Base-by-base conservation (phyloP, 257 asterid species). In the Salvia rosmarinus region DNA sequence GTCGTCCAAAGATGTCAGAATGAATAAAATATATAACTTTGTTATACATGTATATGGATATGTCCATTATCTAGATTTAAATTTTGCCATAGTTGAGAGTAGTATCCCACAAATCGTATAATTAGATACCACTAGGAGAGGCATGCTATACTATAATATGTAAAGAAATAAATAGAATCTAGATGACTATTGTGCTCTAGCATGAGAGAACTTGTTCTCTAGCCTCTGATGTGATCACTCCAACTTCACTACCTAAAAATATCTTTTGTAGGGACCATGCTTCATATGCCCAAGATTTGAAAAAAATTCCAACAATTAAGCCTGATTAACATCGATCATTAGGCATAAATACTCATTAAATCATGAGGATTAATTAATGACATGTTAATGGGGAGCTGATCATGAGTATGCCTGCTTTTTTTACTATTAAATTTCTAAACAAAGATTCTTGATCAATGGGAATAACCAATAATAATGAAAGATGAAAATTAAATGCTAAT, bases 231-330 rank as follows among this genome's bases (percentile, higher is more conserved):
- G 79, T 63, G 76, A 68, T 73, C 59, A 44, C 42, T 68, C 52
- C 70, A 79, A 56, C 61, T 75, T 58, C 78, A 43, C 61, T n/a
- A 79, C 73, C 79, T 64, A 74, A 69, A 72, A 17, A n/a, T 56
- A 64, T 71, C 52, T 64, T 57, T 64, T 17, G 56, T 64, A 44
- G 77, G 83, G 80, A 50, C 83, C 77, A 78, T 78, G 51, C 20
- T 55, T 75, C 80, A 65, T 78, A 70, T 75, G 75, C 77, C 70
- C 32, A 25, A 1, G 2, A 51, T 56, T 79, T 62, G 46, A 71
- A 19, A 44, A 20, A 16, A 56, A 1, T 39, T 44, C 2, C 57
- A 13, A 23, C n/a, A 13, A 20, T 21, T 54, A 67, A 68, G 75
- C 75, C 54, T 50, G 64, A 71, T 51, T 21, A 21, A 21, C 16